These are phyloP conservation scores for Colletotrichum higginsianum DNA, from an alignment of 2,329 filamentous ascomycete genomes.

Conservation along the genomic window DNA sequence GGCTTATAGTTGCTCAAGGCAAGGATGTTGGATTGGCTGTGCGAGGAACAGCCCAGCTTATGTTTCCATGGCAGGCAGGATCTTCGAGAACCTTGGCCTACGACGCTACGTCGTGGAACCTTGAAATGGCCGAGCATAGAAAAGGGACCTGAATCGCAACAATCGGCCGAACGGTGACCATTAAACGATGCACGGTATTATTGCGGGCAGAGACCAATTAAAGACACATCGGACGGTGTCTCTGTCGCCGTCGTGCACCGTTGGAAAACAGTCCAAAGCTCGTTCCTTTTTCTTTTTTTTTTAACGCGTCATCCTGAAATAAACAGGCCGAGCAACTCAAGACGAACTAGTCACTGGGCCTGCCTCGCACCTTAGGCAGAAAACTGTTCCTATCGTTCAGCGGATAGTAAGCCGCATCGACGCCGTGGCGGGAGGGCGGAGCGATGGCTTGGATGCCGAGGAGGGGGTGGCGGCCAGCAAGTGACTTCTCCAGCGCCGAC, in stretches of 20 bases:
- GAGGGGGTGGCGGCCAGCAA: background rate
- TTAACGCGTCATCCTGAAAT: background rate
- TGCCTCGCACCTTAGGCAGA: conserved; percentile 2
- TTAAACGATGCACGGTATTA: conserved; percentile 21
- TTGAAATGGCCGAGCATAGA: conserved; percentile 33
- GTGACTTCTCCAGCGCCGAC: background rate
- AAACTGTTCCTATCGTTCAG: conserved; percentile 14
- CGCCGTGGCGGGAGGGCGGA: conserved; percentile 31
- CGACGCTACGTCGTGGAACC: conserved; percentile 31
- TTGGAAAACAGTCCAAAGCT: conserved; percentile 9
- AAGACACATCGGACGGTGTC: conserved; percentile 4
- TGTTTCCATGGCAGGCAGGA: conserved; percentile 19
- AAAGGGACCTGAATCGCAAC: conserved; percentile 30
- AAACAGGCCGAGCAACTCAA: conserved; percentile 11
- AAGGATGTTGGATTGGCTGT: conserved; percentile 19
- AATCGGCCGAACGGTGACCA: conserved; percentile 30
- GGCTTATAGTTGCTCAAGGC: conserved; percentile 15
- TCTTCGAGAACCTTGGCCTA: conserved; percentile 10
- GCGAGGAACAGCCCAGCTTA: conserved; percentile 18
- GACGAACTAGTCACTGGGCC: conserved; percentile 3
- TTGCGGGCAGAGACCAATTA: conserved; percentile 17
- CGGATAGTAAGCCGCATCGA: conserved; percentile 35
- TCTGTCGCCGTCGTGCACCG: conserved; percentile 5
- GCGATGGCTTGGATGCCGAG: conserved; percentile 14
- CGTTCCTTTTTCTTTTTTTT: conserved; percentile 10